Base-by-base conservation (phyloP, 2,329 filamentous ascomycete genomes). In the Fusarium euwallaceae region DNA sequence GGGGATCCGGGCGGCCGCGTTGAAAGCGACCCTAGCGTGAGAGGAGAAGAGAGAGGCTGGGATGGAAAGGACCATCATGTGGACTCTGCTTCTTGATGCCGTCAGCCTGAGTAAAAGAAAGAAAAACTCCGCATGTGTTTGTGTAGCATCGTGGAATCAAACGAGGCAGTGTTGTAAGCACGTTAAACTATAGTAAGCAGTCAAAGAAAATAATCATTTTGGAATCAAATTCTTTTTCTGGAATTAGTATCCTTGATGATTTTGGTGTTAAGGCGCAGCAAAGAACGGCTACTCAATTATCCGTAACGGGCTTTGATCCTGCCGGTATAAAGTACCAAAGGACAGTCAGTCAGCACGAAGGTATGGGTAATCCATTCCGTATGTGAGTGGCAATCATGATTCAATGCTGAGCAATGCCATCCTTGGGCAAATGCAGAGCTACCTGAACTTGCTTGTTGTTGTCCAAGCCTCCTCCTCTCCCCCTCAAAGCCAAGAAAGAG, bases 11-110 rank as follows among this genome's bases (percentile, higher is more conserved):
- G 60, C 69, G 72, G 72, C 72, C 72, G 72, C 72, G 63, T 73
- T 55, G 60, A 73, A 75, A 43, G 72, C 66, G 72, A 73, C 72
- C 72, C 72, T 75, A 75, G 72, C 72, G 72, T 66, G 45, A 24
- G 55, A 27, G 32, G 8, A 59, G 27, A 24, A 59, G 27, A 24
- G 27, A 4, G 34, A 39, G 55, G 55, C 32, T 39, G 34, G 55
- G 55, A 59, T 39, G 34, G 55, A 24, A 20, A 37, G 14, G 55
- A 9, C 48, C 48, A 53, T 53, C 53, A 56, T 14, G 32, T 56
- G 55, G 55, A 4, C 36, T 39, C 11, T 59, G 55, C 55, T 16
- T 41, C n/a, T 8, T 27, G 55, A 37, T 59, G 55, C 34, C 55
- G 55, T 59, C 55, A 59, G 55, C 55, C 32, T 34, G 24, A 43